phyloP scores from a whole-genome alignment of 2,329 filamentous ascomycete species.

The Aspergillus chevalieri region DNA sequence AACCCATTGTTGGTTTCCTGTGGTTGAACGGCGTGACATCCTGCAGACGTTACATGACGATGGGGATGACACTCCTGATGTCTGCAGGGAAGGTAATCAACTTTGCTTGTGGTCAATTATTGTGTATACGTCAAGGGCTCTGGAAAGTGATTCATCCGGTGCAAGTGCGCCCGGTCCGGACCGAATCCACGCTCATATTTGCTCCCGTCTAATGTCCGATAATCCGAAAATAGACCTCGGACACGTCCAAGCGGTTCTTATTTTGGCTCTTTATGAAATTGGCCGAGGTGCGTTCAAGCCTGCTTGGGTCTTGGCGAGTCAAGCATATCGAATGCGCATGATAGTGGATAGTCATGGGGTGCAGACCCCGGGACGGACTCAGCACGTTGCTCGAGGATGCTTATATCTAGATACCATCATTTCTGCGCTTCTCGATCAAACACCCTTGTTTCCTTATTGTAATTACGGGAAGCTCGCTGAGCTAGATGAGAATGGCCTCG shows the following conservation, averaged over 20 bases:
- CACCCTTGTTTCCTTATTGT: conserved; percentile 6
- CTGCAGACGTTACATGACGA: conserved; percentile 43
- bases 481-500: conserved; percentile 12
- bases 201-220: conserved; percentile 20
- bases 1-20: conserved; percentile 62
- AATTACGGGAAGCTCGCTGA: conserved; percentile 3
- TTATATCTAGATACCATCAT: conserved; percentile 11
- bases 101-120: conserved; percentile 48
- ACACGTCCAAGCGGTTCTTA: conserved; percentile 47
- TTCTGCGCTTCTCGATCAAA: conserved; percentile 5
- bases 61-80: background rate
- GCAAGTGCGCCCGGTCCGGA: background rate
- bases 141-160: background rate
- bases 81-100: conserved; percentile 13
- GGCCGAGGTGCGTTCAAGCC: conserved; percentile 45
- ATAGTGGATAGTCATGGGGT: background rate
- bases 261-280: conserved; percentile 55
- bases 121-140: conserved; percentile 21
- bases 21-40: conserved; percentile 58
- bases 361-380: conserved; percentile 1
- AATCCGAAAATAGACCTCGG: conserved; percentile 40
- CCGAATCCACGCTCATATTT: conserved; percentile 6
- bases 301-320: conserved; percentile 55
- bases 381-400: conserved; percentile 11
- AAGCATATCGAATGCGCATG: conserved; percentile 47